Conservation (phyloP, 225 moss, liverwort and hornwort genomes). For the Physcomitrellopsis africana region DNA sequence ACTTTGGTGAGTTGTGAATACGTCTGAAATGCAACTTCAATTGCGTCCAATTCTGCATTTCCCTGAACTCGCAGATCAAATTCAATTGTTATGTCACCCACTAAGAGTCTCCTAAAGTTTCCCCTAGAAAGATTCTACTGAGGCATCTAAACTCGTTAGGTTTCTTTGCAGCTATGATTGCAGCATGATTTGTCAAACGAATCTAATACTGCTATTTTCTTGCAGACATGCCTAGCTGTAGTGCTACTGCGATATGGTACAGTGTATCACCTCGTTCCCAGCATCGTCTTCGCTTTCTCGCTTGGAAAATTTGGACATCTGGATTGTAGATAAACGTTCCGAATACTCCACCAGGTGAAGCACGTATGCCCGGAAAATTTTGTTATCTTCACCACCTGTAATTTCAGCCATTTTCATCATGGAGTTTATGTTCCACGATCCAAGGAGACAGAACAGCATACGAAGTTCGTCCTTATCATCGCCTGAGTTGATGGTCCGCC, state of each 20-base stretch:
- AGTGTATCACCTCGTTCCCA: constrained; percentile 33
- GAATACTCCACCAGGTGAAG: constrained; percentile 68
- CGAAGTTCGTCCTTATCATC: constrained; percentile 56
- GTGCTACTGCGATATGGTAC: not conserved
- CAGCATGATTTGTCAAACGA: not conserved
- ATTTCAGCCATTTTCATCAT: constrained; percentile 65
- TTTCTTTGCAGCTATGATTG: not conserved
- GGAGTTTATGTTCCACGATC: constrained; percentile 50
- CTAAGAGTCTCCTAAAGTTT: not conserved
- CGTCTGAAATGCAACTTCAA: constrained; percentile 55
- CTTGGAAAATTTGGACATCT: constrained; percentile 38
- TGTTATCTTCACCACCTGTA: constrained; percentile 46
- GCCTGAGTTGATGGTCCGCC: constrained; percentile 51
- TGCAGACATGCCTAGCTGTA: not conserved
- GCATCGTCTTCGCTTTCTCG: constrained; percentile 23
- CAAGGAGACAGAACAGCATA: constrained; percentile 62
- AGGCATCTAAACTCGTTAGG: not conserved
- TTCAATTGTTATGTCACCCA: not conserved
- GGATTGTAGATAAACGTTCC: constrained; percentile 63
- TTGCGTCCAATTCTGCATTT: constrained; percentile 40
- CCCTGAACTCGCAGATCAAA: constrained; percentile 31
- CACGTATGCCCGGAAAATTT: constrained; percentile 47
- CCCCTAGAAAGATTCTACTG: not conserved
- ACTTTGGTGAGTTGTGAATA: constrained; percentile 52
- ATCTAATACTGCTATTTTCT: not conserved